A percentile compares a stretch with the other conserved stretches of the same genome.
Evolutionary conservation across 345 rosid genomes (phyloP).

Genomic region (Sisymbrium irio): DNA sequence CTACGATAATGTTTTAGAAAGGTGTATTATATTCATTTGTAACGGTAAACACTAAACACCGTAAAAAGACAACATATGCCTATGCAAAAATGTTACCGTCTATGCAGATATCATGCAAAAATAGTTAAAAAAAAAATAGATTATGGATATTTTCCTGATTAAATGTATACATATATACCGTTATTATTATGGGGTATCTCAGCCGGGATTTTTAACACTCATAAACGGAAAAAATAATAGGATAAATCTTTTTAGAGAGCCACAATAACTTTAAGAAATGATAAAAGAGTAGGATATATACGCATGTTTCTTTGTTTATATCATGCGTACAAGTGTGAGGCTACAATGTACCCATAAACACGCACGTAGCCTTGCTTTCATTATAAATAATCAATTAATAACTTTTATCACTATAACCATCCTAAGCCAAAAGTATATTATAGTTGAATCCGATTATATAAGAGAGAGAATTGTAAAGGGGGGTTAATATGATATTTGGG

Average conservation of each 20-base stretch:
- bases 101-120: too few relatives aligned
- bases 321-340: slow-evolving; percentile 1
- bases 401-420: not conserved
- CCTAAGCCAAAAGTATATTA: not conserved
- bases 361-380: slow-evolving; percentile 8
- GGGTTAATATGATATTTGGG: slow-evolving; percentile 3
- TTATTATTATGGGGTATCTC: too few relatives aligned
- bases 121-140: not conserved
- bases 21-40: not conserved
- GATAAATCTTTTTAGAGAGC: not conserved
- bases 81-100: not conserved
- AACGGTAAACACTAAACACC: not conserved
- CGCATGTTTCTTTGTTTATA: slow-evolving; percentile 14
- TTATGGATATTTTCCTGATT: not conserved
- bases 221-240: not conserved
- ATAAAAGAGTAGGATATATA: not conserved
- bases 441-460: not conserved
- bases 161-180: not conserved
- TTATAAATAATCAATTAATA: not conserved
- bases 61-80: not conserved
- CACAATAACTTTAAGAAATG: not conserved
- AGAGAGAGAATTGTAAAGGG: not conserved
- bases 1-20: not conserved
- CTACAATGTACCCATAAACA: slow-evolving; percentile 13
- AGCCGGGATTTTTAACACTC: not conserved